A percentile compares a stretch with the other conserved stretches of the same genome.
Evolutionary conservation across 306 rosid species (phyloP).

Genomic region (Styphnolobium japonicum): DNA sequence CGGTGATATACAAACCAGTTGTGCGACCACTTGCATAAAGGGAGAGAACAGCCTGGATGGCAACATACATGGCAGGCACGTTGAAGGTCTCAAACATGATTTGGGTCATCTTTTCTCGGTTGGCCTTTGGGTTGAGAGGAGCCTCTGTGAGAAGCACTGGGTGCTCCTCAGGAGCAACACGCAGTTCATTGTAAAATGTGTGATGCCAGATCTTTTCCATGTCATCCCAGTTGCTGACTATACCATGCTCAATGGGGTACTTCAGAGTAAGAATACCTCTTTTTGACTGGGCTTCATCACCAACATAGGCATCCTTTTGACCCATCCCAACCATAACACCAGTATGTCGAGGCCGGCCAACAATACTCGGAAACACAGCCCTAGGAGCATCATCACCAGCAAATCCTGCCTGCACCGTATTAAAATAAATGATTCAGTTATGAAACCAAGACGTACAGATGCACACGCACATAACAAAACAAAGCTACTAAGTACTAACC

Average conservation of each 20-base stretch:
- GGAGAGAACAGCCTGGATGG: constrained; percentile 80
- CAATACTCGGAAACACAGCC: constrained; percentile 82
- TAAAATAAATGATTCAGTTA: background rate
- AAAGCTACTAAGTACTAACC: constrained; percentile 35
- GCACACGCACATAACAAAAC: background rate
- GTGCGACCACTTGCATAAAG: constrained; percentile 88
- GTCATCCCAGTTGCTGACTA: constrained; percentile 88
- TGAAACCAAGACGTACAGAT: background rate
- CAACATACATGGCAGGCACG: constrained; percentile 86
- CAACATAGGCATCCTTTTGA: constrained; percentile 80
- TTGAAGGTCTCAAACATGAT: constrained; percentile 84
- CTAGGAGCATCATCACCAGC: constrained; percentile 93
- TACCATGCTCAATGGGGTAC: constrained; percentile 83
- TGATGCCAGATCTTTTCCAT: constrained; percentile 93
- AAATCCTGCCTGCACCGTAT: constrained; percentile 61
- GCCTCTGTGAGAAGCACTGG: constrained; percentile 85
- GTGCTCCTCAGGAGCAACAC: constrained; percentile 85
- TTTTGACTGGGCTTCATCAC: constrained; percentile 82
- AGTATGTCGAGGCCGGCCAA: constrained; percentile 79
- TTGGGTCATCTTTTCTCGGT: constrained; percentile 85
- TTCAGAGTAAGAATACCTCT: constrained; percentile 87
- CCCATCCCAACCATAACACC: constrained; percentile 95
- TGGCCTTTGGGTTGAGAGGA: constrained; percentile 82
- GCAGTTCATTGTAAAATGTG: constrained; percentile 79
- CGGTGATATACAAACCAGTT: constrained; percentile 48